These are phyloP conservation scores for Sarcodon sp. DNA, from an alignment of 768 basidiomycete genomes.

Conservation along the genomic window DNA sequence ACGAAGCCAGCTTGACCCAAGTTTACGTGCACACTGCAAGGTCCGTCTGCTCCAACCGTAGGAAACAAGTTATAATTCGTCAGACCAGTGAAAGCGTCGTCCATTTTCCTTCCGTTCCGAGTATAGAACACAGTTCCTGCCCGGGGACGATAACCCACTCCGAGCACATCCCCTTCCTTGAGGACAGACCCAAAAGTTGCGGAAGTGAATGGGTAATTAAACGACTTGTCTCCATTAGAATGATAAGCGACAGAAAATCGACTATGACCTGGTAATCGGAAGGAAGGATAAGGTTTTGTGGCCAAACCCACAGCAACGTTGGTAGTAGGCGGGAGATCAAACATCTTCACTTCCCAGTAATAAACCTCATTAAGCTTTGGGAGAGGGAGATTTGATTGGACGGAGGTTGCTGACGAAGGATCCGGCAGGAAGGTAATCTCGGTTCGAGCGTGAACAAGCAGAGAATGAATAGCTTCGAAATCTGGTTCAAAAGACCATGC, in stretches of 20 bases:
- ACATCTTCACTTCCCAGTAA: constrained; percentile 99
- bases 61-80: constrained; percentile 93
- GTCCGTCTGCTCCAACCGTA: constrained; percentile 91
- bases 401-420: constrained; percentile 86
- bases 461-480: constrained; percentile 85
- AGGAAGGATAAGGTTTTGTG: constrained; percentile 94
- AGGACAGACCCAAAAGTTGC: constrained; percentile 71
- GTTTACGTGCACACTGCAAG: constrained; percentile 95
- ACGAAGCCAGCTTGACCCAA: constrained; percentile 97
- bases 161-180: constrained; percentile 92
- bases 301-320: constrained; percentile 89
- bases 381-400: constrained; percentile 92
- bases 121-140: constrained; percentile 99
- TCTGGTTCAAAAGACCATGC: constrained; percentile 99
- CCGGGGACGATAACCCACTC: constrained; percentile 90
- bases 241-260: constrained; percentile 90
- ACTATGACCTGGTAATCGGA: constrained; percentile 80
- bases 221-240: constrained; percentile 92
- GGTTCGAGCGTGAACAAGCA: constrained; percentile 90
- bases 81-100: constrained; percentile 89
- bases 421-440: constrained; percentile 98
- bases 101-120: constrained; percentile 92
- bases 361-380: constrained; percentile 99
- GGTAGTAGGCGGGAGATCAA: constrained; percentile 82
- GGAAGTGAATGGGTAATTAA: constrained; percentile 92